Evolutionary conservation across 2,329 filamentous ascomycete species (phyloP).

Genomic region (Fusarium brachygibbosum): DNA sequence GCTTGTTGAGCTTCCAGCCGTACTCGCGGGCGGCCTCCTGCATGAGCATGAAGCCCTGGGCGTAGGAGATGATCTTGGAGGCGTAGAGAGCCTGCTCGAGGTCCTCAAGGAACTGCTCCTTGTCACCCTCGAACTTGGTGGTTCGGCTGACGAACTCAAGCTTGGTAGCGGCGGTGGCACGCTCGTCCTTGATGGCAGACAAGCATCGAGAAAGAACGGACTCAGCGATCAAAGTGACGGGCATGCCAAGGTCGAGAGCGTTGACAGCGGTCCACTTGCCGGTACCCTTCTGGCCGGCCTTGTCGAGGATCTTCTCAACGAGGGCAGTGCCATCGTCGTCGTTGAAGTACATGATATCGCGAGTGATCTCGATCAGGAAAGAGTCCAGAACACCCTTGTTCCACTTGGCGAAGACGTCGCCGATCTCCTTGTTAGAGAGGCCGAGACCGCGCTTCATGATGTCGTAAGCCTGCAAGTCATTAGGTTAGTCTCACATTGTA

Average conservation of each 20-base stretch:
- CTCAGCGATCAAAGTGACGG: slow-evolving; percentile 97
- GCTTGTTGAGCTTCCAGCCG: slow-evolving; percentile 99
- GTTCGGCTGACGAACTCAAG: slow-evolving; percentile 82
- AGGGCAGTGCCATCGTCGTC: slow-evolving; percentile 92
- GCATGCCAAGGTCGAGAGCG: slow-evolving; percentile 97
- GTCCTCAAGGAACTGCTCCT: slow-evolving; percentile 93
- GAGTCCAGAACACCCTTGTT: slow-evolving; percentile 99
- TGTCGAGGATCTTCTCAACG: slow-evolving; percentile 98
- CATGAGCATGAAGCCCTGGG: slow-evolving; percentile 99
- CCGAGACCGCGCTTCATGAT: slow-evolving; percentile 99
- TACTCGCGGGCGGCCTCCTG: slow-evolving; percentile 98
- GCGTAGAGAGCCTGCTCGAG: slow-evolving; percentile 99
- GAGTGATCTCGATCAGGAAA: slow-evolving; percentile 99
- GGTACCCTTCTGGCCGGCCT: slow-evolving; percentile 98
- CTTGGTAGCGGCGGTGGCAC: slow-evolving; percentile 81
- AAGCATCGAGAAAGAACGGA: slow-evolving; percentile 95
- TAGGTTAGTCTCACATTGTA: slow-evolving; percentile 36
- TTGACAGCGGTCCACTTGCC: slow-evolving; percentile 99
- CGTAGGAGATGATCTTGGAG: slow-evolving; percentile 99
- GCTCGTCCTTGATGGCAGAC: slow-evolving; percentile 94
- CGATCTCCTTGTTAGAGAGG: slow-evolving; percentile 92
- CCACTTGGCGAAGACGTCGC: slow-evolving; percentile 94
- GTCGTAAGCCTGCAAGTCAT: slow-evolving; percentile 83
- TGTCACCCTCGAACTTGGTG: slow-evolving; percentile 86
- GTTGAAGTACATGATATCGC: slow-evolving; percentile 98